Percentiles rank a stretch among this genome's conserved stretches.
These are phyloP conservation scores for Cutaneotrichosporon dermatis DNA, from an alignment of 1,284 basidiomycete species.

Conservation along the genomic window DNA sequence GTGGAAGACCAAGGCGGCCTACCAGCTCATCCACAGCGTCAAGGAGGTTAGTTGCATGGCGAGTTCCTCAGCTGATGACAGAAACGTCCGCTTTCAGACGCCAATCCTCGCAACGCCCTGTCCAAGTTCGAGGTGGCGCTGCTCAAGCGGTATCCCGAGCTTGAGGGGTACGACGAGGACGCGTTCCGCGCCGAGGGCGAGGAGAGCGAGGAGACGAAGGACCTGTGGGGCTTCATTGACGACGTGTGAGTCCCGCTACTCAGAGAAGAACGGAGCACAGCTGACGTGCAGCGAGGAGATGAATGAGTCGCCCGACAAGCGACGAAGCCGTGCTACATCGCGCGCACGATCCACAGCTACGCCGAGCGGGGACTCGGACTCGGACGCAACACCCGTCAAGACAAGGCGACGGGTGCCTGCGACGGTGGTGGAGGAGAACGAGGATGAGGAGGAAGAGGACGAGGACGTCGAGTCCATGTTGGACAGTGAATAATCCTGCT, in stretches of 20 bases:
- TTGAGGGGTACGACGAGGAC: constrained; percentile 65
- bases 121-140: constrained; percentile 61
- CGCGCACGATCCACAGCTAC: constrained; percentile 6
- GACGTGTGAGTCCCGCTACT: constrained; percentile 37
- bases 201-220: constrained; percentile 26
- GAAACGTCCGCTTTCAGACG: constrained; percentile 70
- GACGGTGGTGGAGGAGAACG: constrained; percentile 15
- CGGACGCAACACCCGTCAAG: constrained; percentile 16
- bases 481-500: constrained; percentile 9
- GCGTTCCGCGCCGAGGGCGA: constrained; percentile 42
- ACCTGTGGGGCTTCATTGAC: constrained; percentile 44
- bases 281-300: constrained; percentile 3
- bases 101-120: constrained; percentile 65
- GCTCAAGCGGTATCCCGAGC: constrained; percentile 58
- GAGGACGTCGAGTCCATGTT: constrained; percentile 25
- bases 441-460: constrained; percentile 17
- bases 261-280: not conserved
- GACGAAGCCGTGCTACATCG: constrained; percentile 11
- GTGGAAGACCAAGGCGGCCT: constrained; percentile 59
- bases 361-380: constrained; percentile 7
- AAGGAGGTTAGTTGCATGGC: constrained; percentile 55
- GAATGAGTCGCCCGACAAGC: constrained; percentile 10
- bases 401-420: not conserved
- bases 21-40: constrained; percentile 60
- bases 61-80: constrained; percentile 32